phyloP scores from a whole-genome alignment of 1,284 basidiomycete genomes.

The Leccinum huronense region DNA sequence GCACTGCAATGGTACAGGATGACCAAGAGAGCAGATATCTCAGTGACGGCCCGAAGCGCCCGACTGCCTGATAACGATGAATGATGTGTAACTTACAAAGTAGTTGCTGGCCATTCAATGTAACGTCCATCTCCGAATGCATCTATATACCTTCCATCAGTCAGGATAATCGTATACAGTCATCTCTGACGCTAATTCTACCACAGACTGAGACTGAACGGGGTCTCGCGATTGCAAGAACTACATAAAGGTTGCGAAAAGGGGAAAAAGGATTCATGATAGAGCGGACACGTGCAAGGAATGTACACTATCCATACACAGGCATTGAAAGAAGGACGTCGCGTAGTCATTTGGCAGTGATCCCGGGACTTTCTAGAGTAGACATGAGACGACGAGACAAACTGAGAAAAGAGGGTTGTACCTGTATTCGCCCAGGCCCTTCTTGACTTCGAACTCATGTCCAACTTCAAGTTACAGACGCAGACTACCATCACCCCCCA shows the following conservation, averaged over 20 bases:
- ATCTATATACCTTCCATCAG: no score
- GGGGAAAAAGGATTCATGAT: constrained; percentile 6
- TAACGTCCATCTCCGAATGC: no score
- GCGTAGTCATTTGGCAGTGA: constrained; percentile 49
- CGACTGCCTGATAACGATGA: no score
- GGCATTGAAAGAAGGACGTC: not conserved
- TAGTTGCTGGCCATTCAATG: no score
- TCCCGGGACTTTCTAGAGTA: constrained; percentile 73
- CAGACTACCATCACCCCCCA: constrained; percentile 76
- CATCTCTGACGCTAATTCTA: not conserved
- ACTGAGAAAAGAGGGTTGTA: constrained; percentile 28
- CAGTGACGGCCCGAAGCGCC: no score
- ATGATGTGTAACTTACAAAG: no score
- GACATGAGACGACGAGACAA: constrained; percentile 12
- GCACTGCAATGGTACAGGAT: no score
- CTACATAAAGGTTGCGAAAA: constrained; percentile 18
- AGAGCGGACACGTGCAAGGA: constrained; percentile 5
- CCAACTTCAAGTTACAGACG: constrained; percentile 19
- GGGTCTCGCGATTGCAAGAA: constrained; percentile 10
- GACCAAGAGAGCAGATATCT: no score
- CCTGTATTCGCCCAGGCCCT: constrained; percentile 86
- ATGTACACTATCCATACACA: constrained; percentile 16
- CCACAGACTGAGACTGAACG: constrained; percentile 1
- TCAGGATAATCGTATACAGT: not conserved
- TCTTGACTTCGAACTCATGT: not conserved